Conservation (phyloP, 306 rosid species). For the Gastrolobium villosum region DNA sequence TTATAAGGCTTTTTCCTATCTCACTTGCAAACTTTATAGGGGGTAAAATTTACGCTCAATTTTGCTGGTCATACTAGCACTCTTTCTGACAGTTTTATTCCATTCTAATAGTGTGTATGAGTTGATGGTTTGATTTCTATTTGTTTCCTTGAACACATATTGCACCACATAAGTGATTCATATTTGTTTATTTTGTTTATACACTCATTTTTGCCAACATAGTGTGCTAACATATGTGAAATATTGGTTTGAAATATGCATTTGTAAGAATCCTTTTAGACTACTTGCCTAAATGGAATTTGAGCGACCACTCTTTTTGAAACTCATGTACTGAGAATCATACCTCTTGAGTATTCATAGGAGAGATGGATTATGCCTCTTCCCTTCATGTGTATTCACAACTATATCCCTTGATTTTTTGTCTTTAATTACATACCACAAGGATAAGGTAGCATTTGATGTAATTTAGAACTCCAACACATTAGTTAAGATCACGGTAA, state of each 20-base stretch:
- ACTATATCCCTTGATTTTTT: conserved; percentile 5
- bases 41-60: too few species aligned
- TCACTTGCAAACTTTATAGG: too few species aligned
- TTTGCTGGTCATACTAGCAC: too few species aligned
- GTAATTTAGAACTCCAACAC: neutral
- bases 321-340: neutral
- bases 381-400: neutral
- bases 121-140: too few species aligned
- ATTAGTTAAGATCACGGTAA: neutral
- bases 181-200: too few species aligned
- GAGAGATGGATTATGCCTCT: neutral
- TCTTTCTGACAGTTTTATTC: too few species aligned
- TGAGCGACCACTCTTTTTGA: conserved; percentile 9
- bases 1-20: too few species aligned
- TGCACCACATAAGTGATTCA: too few species aligned
- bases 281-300: neutral
- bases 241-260: conserved; percentile 24
- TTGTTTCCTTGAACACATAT: too few species aligned
- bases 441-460: conserved; percentile 14
- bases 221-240: neutral
- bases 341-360: neutral
- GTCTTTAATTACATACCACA: conserved; percentile 31
- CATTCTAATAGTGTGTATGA: too few species aligned
- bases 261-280: neutral
- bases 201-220: too few species aligned